Evolutionary conservation across 805 yeast genomes (phyloP), one percentile per base, ranked within the genome.

Genomic region (Metschnikowia similis): DNA sequence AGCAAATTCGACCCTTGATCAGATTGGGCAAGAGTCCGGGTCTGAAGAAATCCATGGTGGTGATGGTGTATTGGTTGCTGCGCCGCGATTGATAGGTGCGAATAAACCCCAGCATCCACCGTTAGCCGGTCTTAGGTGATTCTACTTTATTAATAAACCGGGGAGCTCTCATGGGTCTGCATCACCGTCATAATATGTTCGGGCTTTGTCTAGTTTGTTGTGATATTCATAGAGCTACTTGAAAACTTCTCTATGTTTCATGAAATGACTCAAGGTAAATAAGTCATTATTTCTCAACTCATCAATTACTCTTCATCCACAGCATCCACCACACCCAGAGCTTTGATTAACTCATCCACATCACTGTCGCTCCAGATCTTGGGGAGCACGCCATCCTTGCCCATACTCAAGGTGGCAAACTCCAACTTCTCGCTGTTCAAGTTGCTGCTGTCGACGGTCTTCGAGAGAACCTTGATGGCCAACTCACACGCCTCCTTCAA

Each of bases 361-460:
- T 90, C 94, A 5, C 72, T 67, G 17, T 91, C 95, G 52, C 72
- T 79, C 91, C 92, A 94, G 57, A 94, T 82, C 66, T 82, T 84
- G 60, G 85, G 85, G 48, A 75, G 65, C 30, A 87, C 72, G 49
- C 81, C 72, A 35, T 83, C 87, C 32, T 66, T 67, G 35, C 73
- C 66, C 77, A 53, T 87, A 45, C 73, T 67, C 55, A 73, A 80
- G 4, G 97, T 90, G 36, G 97, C 91, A 66, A 94, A 86, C 73
- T 94, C 99, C 59, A 94, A 77, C 72, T 92, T 92, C 51, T 91
- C 97, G 65, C 90, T 81, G 34, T 90, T 86, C 64, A 94, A 76
- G 48, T 87, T 82, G 35, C 95, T 82, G 47, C 87, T 77, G 68
- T 94, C 99, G 76, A 95, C 89, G 7, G 99, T 94, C 75, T 94